Conservation (phyloP, 352 stramenopile genomes). For the Globisporangium camurandrum region DNA sequence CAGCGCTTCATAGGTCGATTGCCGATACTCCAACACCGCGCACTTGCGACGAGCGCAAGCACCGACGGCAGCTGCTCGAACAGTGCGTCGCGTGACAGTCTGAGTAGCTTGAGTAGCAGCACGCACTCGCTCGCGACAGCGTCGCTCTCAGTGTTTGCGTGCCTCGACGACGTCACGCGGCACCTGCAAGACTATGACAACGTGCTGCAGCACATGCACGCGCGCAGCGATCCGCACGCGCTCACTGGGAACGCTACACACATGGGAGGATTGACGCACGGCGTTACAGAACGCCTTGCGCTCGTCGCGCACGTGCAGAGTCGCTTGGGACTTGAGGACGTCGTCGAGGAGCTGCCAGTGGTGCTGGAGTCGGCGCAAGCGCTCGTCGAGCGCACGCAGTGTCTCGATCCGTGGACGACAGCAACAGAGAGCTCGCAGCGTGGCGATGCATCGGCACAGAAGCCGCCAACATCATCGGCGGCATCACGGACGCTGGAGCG, state of each 20-base stretch:
- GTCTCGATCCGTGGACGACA: conserved; percentile 8
- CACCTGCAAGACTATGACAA: conserved; percentile 62
- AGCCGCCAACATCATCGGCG: background rate
- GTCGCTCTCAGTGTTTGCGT: conserved; percentile 32
- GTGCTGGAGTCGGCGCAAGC: conserved; percentile 12
- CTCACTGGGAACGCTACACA: conserved; percentile 9
- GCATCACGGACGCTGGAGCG: too few relatives aligned
- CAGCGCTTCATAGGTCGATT: too few relatives aligned
- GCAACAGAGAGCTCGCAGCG: background rate
- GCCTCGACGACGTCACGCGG: conserved; percentile 40
- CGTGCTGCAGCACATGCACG: conserved; percentile 29
- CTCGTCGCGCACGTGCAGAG: conserved; percentile 22
- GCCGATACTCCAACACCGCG: conserved; percentile 17
- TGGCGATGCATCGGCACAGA: background rate
- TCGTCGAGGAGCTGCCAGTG: conserved; percentile 22
- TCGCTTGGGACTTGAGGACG: conserved; percentile 23
- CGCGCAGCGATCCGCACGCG: conserved; percentile 10
- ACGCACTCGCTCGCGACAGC: conserved; percentile 14
- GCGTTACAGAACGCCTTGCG: conserved; percentile 28
- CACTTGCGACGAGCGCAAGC: conserved; percentile 16
- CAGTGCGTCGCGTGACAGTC: conserved; percentile 17
- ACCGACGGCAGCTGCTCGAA: background rate
- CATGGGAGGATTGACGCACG: conserved; percentile 24
- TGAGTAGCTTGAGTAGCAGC: conserved; percentile 7
- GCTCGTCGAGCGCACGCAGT: conserved; percentile 14